phyloP scores from a whole-genome alignment of 2,329 filamentous ascomycete genomes.

The Canariomyces notabilis region DNA sequence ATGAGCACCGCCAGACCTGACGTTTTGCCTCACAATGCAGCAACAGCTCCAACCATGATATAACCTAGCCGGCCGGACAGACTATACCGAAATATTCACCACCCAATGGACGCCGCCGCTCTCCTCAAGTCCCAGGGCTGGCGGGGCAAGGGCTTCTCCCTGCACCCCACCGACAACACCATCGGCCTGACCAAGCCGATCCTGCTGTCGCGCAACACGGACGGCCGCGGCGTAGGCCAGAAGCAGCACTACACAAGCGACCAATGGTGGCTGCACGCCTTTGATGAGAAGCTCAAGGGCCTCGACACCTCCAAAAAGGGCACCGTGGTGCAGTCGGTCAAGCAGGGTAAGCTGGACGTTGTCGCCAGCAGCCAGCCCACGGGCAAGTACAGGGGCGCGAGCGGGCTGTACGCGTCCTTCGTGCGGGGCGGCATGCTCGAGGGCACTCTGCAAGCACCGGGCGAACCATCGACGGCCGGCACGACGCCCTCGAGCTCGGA shows the following conservation, averaged over 20 bases:
- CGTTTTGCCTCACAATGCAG: no score
- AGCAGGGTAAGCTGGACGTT: slow-evolving; percentile 48
- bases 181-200: slow-evolving; percentile 80
- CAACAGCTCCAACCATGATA: background rate
- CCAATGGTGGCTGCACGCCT: slow-evolving; percentile 96
- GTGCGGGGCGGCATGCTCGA: slow-evolving; percentile 73
- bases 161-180: slow-evolving; percentile 67
- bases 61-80: no score
- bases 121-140: slow-evolving; percentile 84
- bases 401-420: slow-evolving; percentile 76
- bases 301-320: slow-evolving; percentile 60
- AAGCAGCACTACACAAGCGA: slow-evolving; percentile 65
- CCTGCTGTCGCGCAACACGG: slow-evolving; percentile 74
- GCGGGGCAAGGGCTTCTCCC: slow-evolving; percentile 81
- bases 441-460: slow-evolving; percentile 53
- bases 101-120: slow-evolving; percentile 86
- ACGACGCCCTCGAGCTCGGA: slow-evolving; percentile 20
- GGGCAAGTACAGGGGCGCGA: slow-evolving; percentile 54
- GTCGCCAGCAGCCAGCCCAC: slow-evolving; percentile 44
- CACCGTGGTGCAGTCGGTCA: slow-evolving; percentile 51
- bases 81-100: no score
- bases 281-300: slow-evolving; percentile 82
- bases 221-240: slow-evolving; percentile 75
- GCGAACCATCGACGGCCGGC: slow-evolving; percentile 24
- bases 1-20: no score